A percentile compares a stretch with the other conserved stretches of the same genome.
Conservation (phyloP, 2,329 filamentous ascomycete species). For the Tothia fuscella region DNA sequence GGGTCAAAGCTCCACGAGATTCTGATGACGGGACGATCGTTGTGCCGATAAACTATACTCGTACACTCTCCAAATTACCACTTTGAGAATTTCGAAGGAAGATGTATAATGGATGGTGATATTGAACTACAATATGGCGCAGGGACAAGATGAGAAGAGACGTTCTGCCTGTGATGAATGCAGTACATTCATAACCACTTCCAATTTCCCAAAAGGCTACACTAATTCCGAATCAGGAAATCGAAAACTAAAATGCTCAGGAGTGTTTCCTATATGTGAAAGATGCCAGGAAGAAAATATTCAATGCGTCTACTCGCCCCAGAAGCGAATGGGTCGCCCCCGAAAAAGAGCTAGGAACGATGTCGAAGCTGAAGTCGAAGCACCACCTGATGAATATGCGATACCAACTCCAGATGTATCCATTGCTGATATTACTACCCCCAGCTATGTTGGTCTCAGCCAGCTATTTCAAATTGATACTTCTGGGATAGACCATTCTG, state of each 20-base stretch:
- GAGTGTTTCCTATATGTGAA: slow-evolving; percentile 29
- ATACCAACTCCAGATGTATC: neutral
- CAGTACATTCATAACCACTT: slow-evolving; percentile 18
- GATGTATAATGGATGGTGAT: too few relatives aligned
- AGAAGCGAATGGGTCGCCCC: slow-evolving; percentile 40
- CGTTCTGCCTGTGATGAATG: slow-evolving; percentile 32
- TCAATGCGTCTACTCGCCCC: slow-evolving; percentile 33
- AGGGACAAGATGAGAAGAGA: slow-evolving; percentile 13
- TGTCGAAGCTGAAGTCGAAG: neutral
- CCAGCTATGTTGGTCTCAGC: too few relatives aligned
- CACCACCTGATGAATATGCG: neutral
- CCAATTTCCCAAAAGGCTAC: neutral
- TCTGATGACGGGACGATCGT: too few relatives aligned
- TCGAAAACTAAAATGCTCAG: slow-evolving; percentile 38
- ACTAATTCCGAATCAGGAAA: slow-evolving; percentile 22
- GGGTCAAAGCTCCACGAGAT: too few relatives aligned
- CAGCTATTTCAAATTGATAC: too few relatives aligned
- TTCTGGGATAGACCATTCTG: too few relatives aligned
- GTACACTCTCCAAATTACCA: too few relatives aligned
- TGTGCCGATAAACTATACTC: too few relatives aligned
- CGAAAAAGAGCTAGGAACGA: slow-evolving; percentile 29
- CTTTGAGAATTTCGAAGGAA: too few relatives aligned
- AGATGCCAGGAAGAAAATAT: slow-evolving; percentile 31
- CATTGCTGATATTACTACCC: too few relatives aligned
- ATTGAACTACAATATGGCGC: neutral